These are phyloP conservation scores for Sedum album DNA, from an alignment of 164 flowering plant genomes.

Conservation along the genomic window DNA sequence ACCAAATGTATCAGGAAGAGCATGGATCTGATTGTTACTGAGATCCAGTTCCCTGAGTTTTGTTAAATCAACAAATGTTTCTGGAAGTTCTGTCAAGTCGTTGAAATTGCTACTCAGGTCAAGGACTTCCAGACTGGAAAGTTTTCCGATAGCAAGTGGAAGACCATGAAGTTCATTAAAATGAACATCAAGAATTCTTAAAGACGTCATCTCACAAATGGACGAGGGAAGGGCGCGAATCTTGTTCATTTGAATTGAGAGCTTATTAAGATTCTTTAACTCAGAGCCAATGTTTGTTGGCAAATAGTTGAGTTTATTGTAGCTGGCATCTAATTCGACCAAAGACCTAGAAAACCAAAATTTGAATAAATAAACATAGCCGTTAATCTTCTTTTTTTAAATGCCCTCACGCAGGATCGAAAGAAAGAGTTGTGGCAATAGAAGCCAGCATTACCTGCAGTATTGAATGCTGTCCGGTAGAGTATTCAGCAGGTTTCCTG, in stretches of 20 bases:
- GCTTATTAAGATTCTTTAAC: slow-evolving; percentile 50
- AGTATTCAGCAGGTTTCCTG: slow-evolving; percentile 57
- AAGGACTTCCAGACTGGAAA: slow-evolving; percentile 51
- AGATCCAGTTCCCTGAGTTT: slow-evolving; percentile 11
- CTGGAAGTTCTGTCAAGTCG: slow-evolving; percentile 48
- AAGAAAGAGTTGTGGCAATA: not conserved
- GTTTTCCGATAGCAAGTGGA: slow-evolving; percentile 58
- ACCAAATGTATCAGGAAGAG: slow-evolving; percentile 40
- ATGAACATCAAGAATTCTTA: slow-evolving; percentile 34
- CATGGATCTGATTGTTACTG: no score
- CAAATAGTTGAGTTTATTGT: slow-evolving; percentile 37
- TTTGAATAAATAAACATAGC: not conserved
- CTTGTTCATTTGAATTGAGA: slow-evolving; percentile 66
- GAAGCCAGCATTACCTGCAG: slow-evolving; percentile 55
- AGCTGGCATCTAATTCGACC: slow-evolving; percentile 37
- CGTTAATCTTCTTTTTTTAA: no score
- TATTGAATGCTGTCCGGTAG: slow-evolving; percentile 73
- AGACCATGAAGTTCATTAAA: slow-evolving; percentile 41
- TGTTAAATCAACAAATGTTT: slow-evolving; percentile 62
- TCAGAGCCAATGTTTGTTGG: slow-evolving; percentile 87
- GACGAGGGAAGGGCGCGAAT: slow-evolving; percentile 76
- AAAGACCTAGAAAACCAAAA: slow-evolving; percentile 42
- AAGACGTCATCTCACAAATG: slow-evolving; percentile 72
- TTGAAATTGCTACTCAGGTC: no score
- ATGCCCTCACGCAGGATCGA: no score